Conservation (phyloP, 179 eudicot genomes). For the Nepenthes alata region DNA sequence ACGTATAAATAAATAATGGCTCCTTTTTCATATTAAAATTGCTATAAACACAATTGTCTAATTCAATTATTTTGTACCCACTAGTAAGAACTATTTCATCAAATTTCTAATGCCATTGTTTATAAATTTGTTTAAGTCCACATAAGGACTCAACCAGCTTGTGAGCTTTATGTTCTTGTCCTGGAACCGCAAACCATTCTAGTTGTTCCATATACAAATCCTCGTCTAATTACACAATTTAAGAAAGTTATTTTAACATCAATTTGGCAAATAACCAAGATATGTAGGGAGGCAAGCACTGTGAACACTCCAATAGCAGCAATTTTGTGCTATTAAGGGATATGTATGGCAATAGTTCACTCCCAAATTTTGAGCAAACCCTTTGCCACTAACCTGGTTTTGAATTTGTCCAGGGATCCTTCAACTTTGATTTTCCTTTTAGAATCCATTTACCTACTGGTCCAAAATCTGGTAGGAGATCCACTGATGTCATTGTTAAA, state of each 20-base stretch:
- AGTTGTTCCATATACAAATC: too few relatives aligned
- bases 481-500: too few relatives aligned
- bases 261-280: too few relatives aligned
- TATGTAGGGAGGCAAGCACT: too few relatives aligned
- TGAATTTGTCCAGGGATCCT: not conserved
- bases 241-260: too few relatives aligned
- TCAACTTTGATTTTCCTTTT: not conserved
- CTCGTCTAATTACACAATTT: too few relatives aligned
- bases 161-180: not conserved
- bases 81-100: not conserved
- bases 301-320: not conserved
- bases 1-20: too few relatives aligned
- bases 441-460: too few relatives aligned
- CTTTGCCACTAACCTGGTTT: not conserved
- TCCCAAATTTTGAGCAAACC: not conserved
- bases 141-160: not conserved
- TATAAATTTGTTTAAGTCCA: not conserved
- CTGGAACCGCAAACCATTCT: not conserved
- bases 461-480: too few relatives aligned
- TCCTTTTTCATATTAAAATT: too few relatives aligned
- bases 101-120: not conserved
- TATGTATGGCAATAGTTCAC: not conserved
- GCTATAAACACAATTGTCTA: too few relatives aligned
- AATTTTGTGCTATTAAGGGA: not conserved
- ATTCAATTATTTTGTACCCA: not conserved